Conservation (phyloP, 2,329 filamentous ascomycete species). For the Fonsecaea monophora region DNA sequence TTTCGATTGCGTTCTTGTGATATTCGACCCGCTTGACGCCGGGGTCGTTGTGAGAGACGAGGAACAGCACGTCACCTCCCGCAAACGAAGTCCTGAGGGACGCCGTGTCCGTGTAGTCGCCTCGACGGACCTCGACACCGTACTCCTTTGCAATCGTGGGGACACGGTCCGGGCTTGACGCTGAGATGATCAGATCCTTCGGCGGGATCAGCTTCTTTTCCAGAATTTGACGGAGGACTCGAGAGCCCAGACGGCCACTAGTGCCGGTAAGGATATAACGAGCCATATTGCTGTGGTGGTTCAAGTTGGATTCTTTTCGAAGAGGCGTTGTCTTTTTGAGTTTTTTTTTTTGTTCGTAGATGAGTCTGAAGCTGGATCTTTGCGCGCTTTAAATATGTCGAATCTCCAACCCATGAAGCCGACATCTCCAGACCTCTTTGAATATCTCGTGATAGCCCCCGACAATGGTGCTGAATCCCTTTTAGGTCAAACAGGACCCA, state of each 20-base stretch:
- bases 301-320: background rate
- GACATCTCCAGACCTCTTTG: background rate
- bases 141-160: constrained; percentile 8
- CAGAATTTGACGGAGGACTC: constrained; percentile 2
- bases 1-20: constrained; percentile 14
- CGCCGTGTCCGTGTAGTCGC: constrained; percentile 5
- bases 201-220: constrained; percentile 9
- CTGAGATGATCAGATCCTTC: constrained; percentile 12
- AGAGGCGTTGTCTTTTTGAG: background rate
- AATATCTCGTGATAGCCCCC: background rate
- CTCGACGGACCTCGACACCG: background rate
- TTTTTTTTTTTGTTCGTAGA: background rate
- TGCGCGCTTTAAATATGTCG: background rate
- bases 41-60: constrained; percentile 12
- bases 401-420: background rate
- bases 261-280: constrained; percentile 15
- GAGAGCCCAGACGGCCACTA: constrained; percentile 8
- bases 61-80: constrained; percentile 13
- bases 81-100: constrained; percentile 7
- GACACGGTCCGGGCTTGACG: constrained; percentile 3
- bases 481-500: background rate
- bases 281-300: background rate
- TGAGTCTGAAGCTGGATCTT: background rate
- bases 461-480: background rate
- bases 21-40: constrained; percentile 9